Evolutionary conservation across 768 basidiomycete genomes (phyloP).

Genomic region (Lactarius hatsudake): DNA sequence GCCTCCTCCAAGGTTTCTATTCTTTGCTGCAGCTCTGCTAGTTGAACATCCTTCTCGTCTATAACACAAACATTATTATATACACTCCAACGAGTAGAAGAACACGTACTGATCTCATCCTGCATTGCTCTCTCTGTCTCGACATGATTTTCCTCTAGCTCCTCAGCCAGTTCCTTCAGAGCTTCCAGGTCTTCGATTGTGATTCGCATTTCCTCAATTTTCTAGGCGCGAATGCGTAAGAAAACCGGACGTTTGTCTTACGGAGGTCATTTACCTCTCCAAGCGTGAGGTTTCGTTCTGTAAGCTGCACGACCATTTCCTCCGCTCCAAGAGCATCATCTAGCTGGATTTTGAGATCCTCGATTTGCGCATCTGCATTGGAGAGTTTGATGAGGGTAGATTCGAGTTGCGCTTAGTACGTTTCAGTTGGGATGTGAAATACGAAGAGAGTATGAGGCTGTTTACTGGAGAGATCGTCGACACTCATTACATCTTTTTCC

Average conservation of each 20-base stretch:
- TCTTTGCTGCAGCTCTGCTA: conserved; percentile 64
- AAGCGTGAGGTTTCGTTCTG: conserved; percentile 88
- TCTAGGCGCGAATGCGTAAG: conserved; percentile 43
- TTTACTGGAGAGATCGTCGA: conserved; percentile 79
- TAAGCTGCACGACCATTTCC: conserved; percentile 93
- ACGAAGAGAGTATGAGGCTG: conserved; percentile 6
- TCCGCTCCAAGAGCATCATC: conserved; percentile 95
- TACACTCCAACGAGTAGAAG: not conserved
- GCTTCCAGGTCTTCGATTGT: conserved; percentile 96
- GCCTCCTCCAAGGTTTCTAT: conserved; percentile 71
- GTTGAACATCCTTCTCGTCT: conserved; percentile 70
- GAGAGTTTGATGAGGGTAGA: conserved; percentile 73
- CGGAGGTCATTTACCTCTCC: conserved; percentile 63
- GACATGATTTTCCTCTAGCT: conserved; percentile 93
- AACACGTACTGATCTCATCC: conserved; percentile 75
- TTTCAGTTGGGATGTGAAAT: conserved; percentile 14
- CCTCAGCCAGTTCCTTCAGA: conserved; percentile 93
- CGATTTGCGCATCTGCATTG: conserved; percentile 89
- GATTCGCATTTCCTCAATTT: conserved; percentile 96
- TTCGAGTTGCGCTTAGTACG: conserved; percentile 67
- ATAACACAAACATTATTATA: not conserved
- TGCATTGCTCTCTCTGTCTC: conserved; percentile 91
- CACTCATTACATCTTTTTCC: conserved; percentile 78
- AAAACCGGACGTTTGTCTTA: not conserved
- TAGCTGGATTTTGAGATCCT: conserved; percentile 89